Percentiles rank a stretch among this genome's conserved stretches.
phyloP scores from a whole-genome alignment of 176 grass and related monocot species.

The Oryza rufipogon region DNA sequence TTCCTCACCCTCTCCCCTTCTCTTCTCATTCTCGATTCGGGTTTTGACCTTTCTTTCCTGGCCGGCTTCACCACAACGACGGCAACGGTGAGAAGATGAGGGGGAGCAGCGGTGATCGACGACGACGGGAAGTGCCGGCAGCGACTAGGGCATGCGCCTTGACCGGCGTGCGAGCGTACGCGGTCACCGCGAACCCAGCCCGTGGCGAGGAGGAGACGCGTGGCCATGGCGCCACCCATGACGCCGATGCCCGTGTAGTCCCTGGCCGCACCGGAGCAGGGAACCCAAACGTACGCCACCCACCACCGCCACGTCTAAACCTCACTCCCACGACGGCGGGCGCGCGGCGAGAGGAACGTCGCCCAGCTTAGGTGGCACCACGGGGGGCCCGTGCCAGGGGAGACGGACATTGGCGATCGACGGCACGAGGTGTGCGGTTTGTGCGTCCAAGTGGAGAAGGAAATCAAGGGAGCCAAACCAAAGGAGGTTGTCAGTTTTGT shows the following conservation, averaged over 20 bases:
- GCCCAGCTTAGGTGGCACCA: too few relatives aligned
- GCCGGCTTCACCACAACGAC: too few relatives aligned
- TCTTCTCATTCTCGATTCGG: too few relatives aligned
- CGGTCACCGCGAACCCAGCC: constrained; percentile 56
- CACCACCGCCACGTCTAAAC: neutral
- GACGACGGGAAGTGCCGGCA: constrained; percentile 26
- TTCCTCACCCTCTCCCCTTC: too few relatives aligned
- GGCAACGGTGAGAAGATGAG: too few relatives aligned
- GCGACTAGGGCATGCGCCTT: constrained; percentile 55
- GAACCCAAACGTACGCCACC: constrained; percentile 36
- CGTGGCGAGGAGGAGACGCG: constrained; percentile 48
- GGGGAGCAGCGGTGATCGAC: too few relatives aligned
- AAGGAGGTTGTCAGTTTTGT: too few relatives aligned
- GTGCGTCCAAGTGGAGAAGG: too few relatives aligned
- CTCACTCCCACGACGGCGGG: neutral
- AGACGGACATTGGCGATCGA: constrained; percentile 19
- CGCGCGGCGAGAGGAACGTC: too few relatives aligned
- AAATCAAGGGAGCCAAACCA: too few relatives aligned
- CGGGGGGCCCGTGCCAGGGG: constrained; percentile 11
- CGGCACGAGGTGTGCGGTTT: constrained; percentile 56
- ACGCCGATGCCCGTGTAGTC: constrained; percentile 60
- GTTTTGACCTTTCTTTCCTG: too few relatives aligned
- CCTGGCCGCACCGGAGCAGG: constrained; percentile 50
- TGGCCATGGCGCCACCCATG: constrained; percentile 76
- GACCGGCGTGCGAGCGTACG: constrained; percentile 66